Evolutionary conservation across 257 asterid species (phyloP).

Genomic region (Solanum medicagineum): DNA sequence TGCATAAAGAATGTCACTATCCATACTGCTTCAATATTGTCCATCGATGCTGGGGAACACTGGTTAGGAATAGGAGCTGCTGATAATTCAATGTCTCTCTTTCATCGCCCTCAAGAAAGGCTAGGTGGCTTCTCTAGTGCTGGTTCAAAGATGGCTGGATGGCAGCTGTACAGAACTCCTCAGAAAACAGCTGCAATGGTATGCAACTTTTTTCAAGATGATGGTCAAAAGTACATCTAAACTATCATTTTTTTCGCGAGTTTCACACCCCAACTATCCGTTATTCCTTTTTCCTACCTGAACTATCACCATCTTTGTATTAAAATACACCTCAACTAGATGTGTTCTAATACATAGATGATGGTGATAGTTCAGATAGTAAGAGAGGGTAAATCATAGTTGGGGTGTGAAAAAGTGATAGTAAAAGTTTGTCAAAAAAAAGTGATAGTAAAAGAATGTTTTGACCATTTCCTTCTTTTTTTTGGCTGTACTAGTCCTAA

Average conservation of each 20-base stretch:
- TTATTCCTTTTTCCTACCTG: not conserved
- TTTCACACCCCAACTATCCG: not conserved
- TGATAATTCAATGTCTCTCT: constrained; percentile 97
- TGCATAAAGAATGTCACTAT: constrained; percentile 75
- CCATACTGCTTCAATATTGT: constrained; percentile 64
- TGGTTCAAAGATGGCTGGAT: constrained; percentile 78
- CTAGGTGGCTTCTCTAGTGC: constrained; percentile 59
- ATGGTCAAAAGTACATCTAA: not conserved
- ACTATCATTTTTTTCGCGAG: not conserved
- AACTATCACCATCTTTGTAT: not conserved
- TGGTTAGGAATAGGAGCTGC: constrained; percentile 98
- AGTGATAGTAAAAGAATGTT: not conserved
- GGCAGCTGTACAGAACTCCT: constrained; percentile 98
- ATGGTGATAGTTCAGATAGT: not conserved
- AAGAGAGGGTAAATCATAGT: not conserved
- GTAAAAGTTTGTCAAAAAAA: not conserved
- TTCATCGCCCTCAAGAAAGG: constrained; percentile 94
- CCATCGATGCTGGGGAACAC: constrained; percentile 83
- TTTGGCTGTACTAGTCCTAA: not conserved
- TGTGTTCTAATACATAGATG: not conserved
- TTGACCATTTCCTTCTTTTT: not conserved
- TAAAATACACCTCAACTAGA: not conserved
- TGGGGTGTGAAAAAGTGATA: not conserved
- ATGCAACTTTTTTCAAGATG: not conserved
- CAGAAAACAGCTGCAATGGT: constrained; percentile 82